Base-by-base conservation (phyloP, 176 grass and related monocot species). In the Elymus sibiricus region DNA sequence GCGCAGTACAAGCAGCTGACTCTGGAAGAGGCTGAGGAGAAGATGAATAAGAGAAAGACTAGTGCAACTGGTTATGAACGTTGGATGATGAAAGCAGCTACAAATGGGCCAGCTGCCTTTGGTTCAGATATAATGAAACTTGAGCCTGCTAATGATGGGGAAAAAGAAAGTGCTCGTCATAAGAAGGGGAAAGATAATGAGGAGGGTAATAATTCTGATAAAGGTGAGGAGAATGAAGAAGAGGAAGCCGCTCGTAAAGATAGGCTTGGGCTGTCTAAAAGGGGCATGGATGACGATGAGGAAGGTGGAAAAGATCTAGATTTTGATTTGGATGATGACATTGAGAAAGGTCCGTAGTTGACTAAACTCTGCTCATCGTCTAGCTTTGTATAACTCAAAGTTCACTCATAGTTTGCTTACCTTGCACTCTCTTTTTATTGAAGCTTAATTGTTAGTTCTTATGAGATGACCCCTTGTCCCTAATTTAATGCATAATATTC, bases 41-140 rank as follows among this genome's bases (percentile, higher is more conserved):
- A 96, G 65, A 98, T 98, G 97, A 98, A 94, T 85, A 98, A 96
- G 79, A 90, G 97, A 75, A 93, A 90, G 42, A 86, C 74, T 32
- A 98, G 90, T 66, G 97, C 97, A 71, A 94, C 93, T 38, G 97
- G 97, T 67, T 98, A 98, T 84, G 97, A 98, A 84, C 93, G 97
- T 19, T 98, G 97, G 97, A 95, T 98, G 97, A 98, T 98, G 97
- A 98, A 98, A 83, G 92, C 97, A 70, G 97, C 97, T 64, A 78
- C 82, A 47, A 98, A 98, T 82, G 97, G 97, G 4, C 81, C 97
- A 88, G 94, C 92, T 70, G 93, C 94, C 42, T 98, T 98, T 53
- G 94, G 97, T 86, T 89, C 93, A 46, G 90, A 87, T 25, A 40
- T 88, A 5, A 98, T 94, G 78, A 93, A 93, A 70, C 39, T 77